Conservation (phyloP, 2,329 filamentous ascomycete genomes). For the Aspergillus tamarii region DNA sequence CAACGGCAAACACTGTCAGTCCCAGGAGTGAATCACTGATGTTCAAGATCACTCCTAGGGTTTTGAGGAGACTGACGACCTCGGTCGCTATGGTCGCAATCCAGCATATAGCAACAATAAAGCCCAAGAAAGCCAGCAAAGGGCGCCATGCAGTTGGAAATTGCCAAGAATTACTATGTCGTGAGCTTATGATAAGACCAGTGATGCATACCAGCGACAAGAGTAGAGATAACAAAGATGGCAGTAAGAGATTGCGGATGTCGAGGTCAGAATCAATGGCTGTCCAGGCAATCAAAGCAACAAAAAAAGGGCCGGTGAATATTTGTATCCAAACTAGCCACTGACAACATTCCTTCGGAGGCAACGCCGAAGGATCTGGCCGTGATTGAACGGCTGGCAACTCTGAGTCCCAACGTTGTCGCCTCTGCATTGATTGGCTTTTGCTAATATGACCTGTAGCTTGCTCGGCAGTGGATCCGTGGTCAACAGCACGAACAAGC, state of each 20-base stretch:
- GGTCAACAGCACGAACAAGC: conserved; percentile 27
- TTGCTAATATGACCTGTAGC: conserved; percentile 20
- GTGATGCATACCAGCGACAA: conserved; percentile 69
- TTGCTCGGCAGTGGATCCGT: conserved; percentile 13
- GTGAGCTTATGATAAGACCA: conserved; percentile 69
- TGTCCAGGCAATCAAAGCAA: conserved; percentile 70
- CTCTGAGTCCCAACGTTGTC: conserved; percentile 43
- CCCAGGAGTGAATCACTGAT: conserved; percentile 96
- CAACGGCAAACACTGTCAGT: conserved; percentile 92
- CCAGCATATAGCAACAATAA: conserved; percentile 90
- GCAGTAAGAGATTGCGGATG: conserved; percentile 55
- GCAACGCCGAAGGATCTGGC: conserved; percentile 25
- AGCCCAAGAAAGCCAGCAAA: conserved; percentile 84
- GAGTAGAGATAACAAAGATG: conserved; percentile 68
- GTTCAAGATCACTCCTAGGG: conserved; percentile 84
- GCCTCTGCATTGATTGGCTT: conserved; percentile 19
- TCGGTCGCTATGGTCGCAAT: conserved; percentile 95
- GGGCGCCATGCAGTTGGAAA: conserved; percentile 72
- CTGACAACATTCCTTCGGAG: conserved; percentile 73
- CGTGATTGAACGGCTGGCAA: conserved; percentile 35
- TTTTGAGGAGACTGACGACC: conserved; percentile 92
- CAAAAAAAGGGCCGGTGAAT: conserved; percentile 84
- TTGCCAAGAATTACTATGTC: conserved; percentile 52
- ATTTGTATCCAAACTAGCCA: conserved; percentile 88
- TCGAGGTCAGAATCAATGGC: conserved; percentile 61